Conservation (phyloP, 352 stramenopile genomes). For the Pythium utonaiense region DNA sequence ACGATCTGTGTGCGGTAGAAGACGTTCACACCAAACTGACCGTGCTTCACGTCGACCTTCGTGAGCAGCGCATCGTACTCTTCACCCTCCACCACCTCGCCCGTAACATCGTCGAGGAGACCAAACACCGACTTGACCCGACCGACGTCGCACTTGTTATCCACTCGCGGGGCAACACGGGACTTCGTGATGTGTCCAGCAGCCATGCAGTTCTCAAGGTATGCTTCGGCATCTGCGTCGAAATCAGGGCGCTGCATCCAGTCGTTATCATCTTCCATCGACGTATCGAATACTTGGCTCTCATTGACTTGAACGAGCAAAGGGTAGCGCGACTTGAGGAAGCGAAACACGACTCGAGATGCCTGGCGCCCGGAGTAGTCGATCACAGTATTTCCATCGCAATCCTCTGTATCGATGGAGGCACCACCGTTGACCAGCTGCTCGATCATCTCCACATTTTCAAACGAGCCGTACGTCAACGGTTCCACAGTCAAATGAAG, state of each 20-base stretch:
- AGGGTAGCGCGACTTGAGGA: conserved; percentile 34
- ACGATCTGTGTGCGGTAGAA: conserved; percentile 78
- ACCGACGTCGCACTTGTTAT: conserved; percentile 57
- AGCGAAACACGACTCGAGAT: conserved; percentile 52
- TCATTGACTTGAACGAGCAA: conserved; percentile 20
- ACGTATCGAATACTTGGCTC: conserved; percentile 22
- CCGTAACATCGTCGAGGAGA: conserved; percentile 26
- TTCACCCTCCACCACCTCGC: conserved; percentile 27
- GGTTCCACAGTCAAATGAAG: conserved; percentile 59
- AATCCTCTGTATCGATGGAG: background rate
- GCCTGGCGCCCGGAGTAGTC: conserved; percentile 48
- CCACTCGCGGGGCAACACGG: conserved; percentile 43
- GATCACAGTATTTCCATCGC: conserved; percentile 21
- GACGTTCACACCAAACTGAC: conserved; percentile 67
- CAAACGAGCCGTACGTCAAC: conserved; percentile 49
- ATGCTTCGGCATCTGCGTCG: conserved; percentile 39
- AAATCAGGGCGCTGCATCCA: conserved; percentile 34
- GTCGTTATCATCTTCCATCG: conserved; percentile 16
- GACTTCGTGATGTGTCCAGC: conserved; percentile 36
- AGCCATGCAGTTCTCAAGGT: conserved; percentile 53
- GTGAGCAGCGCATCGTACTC: conserved; percentile 58
- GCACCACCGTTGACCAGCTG: conserved; percentile 42
- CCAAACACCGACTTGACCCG: conserved; percentile 41
- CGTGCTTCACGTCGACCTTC: conserved; percentile 75
- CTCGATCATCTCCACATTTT: conserved; percentile 48